Base-by-base conservation (phyloP, 139 green algal genomes). In the Bryopsis sp. region DNA sequence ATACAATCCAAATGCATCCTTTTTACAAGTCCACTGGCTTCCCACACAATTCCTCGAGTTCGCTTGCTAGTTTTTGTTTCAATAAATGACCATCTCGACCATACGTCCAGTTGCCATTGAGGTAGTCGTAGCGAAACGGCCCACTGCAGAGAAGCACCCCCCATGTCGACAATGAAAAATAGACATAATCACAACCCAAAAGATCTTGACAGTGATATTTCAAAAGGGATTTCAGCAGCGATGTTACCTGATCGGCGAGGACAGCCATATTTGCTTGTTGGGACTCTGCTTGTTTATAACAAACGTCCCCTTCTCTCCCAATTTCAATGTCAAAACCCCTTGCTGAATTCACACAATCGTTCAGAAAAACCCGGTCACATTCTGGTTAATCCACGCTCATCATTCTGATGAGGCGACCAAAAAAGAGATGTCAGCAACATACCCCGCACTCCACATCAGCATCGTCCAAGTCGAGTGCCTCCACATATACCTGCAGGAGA, bases 221-320 rank as follows among this genome's bases (percentile, higher is more conserved):
- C n/a, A 63, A 43, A 50, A 7, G 39, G 48, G 50, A 6, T 36
- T 35, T 58, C 8, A n/a, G 26, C 7, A 65, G 48, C 39, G 39
- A 39, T 31, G 35, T 35, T 72, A 88, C 82, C 82, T 92, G 50
- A 98, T 72, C 1, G 94, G 94, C 0, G 91, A 98, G 1, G 90
- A 96, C 67, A 94, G 69, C 94, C 94, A 99, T 24, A 99, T 92
- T 76, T 98, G 92, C 11, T 82, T 82, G 79, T 99, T 98, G 28
- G 92, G 92, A 3, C 85, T 83, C 76, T 98, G 94, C 76, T 98
- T 99, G 82, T 99, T 99, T 47, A 97, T 80, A 0, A 98, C 94
- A 47, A 94, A 99, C 0, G 94, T 98, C 5, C 94, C 94, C 34
- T 78, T 39, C 3, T 72, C 48, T 1, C 89, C 90, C 19, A 97